phyloP scores from a whole-genome alignment of 2,329 filamentous ascomycete species.

The Fusarium phyllophilum region DNA sequence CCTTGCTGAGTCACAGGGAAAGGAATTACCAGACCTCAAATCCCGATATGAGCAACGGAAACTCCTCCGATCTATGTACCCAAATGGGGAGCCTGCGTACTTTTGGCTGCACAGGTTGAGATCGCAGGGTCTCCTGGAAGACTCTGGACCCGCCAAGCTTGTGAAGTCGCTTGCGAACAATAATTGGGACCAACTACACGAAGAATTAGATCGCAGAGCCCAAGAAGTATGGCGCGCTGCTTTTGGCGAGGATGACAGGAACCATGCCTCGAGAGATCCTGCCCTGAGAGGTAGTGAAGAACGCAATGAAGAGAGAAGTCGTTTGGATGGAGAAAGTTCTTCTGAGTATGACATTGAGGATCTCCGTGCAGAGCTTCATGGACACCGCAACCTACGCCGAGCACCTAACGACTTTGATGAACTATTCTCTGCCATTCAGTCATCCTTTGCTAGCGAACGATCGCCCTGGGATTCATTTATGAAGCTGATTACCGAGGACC shows the following conservation, averaged over 20 bases:
- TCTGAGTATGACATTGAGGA: neutral
- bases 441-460: slow-evolving; percentile 50
- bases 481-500: slow-evolving; percentile 47
- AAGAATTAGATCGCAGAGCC: slow-evolving; percentile 45
- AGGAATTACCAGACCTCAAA: slow-evolving; percentile 54
- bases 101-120: slow-evolving; percentile 56
- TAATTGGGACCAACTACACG: slow-evolving; percentile 47
- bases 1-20: slow-evolving; percentile 57
- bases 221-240: slow-evolving; percentile 44
- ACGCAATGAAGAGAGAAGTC: slow-evolving; percentile 12
- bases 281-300: neutral
- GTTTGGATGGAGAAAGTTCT: slow-evolving; percentile 3
- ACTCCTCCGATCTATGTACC: slow-evolving; percentile 53
- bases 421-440: slow-evolving; percentile 52
- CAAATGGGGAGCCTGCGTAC: slow-evolving; percentile 52
- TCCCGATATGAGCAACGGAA: slow-evolving; percentile 49
- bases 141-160: slow-evolving; percentile 37
- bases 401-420: slow-evolving; percentile 54
- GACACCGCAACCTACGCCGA: slow-evolving; percentile 1
- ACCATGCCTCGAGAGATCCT: slow-evolving; percentile 12
- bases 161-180: slow-evolving; percentile 25
- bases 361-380: slow-evolving; percentile 17
- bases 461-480: slow-evolving; percentile 55
- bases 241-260: slow-evolving; percentile 21
- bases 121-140: slow-evolving; percentile 52